phyloP scores from a whole-genome alignment of 441 rosid genomes.

The Aleurites moluccanus region DNA sequence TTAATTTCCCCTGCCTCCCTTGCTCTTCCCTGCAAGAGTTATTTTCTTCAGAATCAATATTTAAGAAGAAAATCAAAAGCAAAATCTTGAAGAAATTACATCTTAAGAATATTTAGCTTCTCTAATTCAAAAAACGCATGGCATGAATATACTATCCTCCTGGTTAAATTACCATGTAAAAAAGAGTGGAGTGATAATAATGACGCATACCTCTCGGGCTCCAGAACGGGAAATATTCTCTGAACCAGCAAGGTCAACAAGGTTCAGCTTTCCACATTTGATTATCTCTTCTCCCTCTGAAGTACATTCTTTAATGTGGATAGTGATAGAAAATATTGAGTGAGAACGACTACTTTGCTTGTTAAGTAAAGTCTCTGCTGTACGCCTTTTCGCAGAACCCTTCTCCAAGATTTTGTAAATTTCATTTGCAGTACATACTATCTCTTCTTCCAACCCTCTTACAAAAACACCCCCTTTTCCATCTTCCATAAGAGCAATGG shows the following conservation, averaged over 20 bases:
- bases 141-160: constrained; percentile 7
- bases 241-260: constrained; percentile 99
- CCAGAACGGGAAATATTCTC: constrained; percentile 99
- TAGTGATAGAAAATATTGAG: constrained; percentile 95
- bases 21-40: constrained; percentile 82
- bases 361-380: constrained; percentile 98
- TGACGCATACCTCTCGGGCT: constrained; percentile 77
- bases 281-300: constrained; percentile 99
- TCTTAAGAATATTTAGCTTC: neutral
- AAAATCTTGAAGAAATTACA: constrained; percentile 19
- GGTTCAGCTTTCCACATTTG: constrained; percentile 96
- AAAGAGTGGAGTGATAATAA: neutral
- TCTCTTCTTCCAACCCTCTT: constrained; percentile 97
- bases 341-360: constrained; percentile 99
- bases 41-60: constrained; percentile 26
- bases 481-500: constrained; percentile 99
- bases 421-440: constrained; percentile 92
- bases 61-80: constrained; percentile 15
- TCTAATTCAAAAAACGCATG: neutral
- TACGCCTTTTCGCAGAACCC: constrained; percentile 97
- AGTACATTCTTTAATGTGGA: constrained; percentile 94
- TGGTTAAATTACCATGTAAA: neutral
- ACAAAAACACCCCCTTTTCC: constrained; percentile 99
- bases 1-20: constrained; percentile 99
- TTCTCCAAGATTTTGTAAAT: constrained; percentile 97